Base-by-base conservation (phyloP, 495 filamentous ascomycete genomes). In the Lophiostoma macrostomum region DNA sequence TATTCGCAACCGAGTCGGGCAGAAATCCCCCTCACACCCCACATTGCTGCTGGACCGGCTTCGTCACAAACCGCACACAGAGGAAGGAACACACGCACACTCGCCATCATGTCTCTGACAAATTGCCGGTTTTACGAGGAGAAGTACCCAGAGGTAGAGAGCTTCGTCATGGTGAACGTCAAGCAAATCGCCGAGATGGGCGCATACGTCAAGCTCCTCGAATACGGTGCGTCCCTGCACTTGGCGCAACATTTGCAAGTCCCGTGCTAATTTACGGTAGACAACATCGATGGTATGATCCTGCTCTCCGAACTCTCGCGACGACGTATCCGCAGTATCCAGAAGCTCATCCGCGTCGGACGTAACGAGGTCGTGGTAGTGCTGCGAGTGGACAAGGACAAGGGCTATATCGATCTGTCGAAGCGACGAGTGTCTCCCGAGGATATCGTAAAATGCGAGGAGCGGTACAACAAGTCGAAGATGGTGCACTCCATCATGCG, bases 251-350 rank as follows among this genome's bases (percentile, higher is more conserved):
- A 20, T 14, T 13, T 14, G 11, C 11, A 28, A 23, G 16, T 6
- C 6, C n/a, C 23, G 20, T 23, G 5, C 37, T 47, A 29, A 44
- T 22, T 16, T n/a, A 8, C 35, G 11, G n/a, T 31, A 61, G 56
- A 97, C 71, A 95, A 96, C 74, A 98, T 98, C 71, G 93, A 98
- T 69, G 93, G 93, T 76, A 98, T 98, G 93, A 98, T 98, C 58
- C 78, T 98, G 40, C 86, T 98, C 56, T 93, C 87, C 61, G 93
- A 98, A 70, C 80, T 98, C 40, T 97, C 94, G 22, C 80, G 93
- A 72, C 84, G 93, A 73, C 91, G 93, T 80, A 98, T 98, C 64
- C 77, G 93, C 73, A 90, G 84, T 80, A 98, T 98, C 66, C 93
- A 98, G 71, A 98, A 98, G 77, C 82, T 98, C 41, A 98, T 98